A percentile compares a stretch with the other conserved stretches of the same genome.
phyloP scores from a whole-genome alignment of 2,329 filamentous ascomycete species.

The Botryosphaeria dothidea region DNA sequence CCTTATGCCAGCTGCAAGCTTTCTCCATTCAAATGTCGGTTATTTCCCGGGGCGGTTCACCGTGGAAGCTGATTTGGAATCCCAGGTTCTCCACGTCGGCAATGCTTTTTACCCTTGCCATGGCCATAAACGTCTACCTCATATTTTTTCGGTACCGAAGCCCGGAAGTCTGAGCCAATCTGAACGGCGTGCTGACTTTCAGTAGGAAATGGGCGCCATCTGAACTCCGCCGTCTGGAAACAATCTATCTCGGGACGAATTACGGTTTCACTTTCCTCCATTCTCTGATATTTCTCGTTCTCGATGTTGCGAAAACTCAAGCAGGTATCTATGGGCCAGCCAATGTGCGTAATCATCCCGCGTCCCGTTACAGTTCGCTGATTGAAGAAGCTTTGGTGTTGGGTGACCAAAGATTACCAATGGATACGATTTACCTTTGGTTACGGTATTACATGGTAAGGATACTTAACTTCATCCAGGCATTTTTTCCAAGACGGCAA shows the following conservation, averaged over 20 bases:
- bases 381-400: constrained; percentile 69
- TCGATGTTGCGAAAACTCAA: constrained; percentile 49
- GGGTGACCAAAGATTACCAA: constrained; percentile 68
- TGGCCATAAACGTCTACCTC: constrained; percentile 83
- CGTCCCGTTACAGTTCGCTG: background rate
- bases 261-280: constrained; percentile 74
- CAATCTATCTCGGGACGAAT: constrained; percentile 67
- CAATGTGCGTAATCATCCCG: constrained; percentile 45
- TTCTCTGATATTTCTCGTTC: constrained; percentile 66
- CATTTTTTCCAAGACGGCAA: background rate
- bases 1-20: constrained; percentile 73
- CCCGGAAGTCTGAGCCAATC: background rate
- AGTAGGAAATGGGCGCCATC: constrained; percentile 62
- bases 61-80: constrained; percentile 23
- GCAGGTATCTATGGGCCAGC: constrained; percentile 73
- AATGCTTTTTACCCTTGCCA: constrained; percentile 74
- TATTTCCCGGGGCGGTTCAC: constrained; percentile 33
- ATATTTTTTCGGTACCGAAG: constrained; percentile 76
- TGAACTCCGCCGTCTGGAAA: constrained; percentile 67
- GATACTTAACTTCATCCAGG: too few species aligned
- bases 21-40: constrained; percentile 81
- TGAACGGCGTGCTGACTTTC: background rate
- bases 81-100: constrained; percentile 75
- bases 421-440: constrained; percentile 72
- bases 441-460: constrained; percentile 69